Base-by-base conservation (phyloP, 768 basidiomycete genomes). In the Phylloporus sp. region DNA sequence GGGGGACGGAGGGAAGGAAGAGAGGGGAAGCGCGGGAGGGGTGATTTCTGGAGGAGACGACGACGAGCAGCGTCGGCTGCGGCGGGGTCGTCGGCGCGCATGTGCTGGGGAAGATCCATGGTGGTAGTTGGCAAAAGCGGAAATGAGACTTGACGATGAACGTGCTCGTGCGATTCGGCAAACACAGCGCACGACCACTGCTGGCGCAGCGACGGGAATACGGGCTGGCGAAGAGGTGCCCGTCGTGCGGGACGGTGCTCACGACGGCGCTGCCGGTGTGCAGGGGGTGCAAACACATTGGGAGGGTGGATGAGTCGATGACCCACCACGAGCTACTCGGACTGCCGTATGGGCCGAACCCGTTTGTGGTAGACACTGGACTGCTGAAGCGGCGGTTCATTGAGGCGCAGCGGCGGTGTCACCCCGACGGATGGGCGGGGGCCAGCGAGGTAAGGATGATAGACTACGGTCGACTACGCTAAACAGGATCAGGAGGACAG, bases 351-450 rank as follows among this genome's bases (percentile, higher is more conserved):
- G 71, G 73, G 16, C 78, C 81, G 0, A 88, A 88, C 63, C 85
- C 85, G 8, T 95, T 91, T 69, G 67, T 75, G 15, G 70, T 97
- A 38, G 83, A 93, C 63, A 60, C 77, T 15, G 60, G 69, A 1
- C 71, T 76, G 18, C 70, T 97, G 52, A 85, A 82, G 66, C 71
- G 73, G 31, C 76, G 78, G 26, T 95, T 91, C 65, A 73, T 87
- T 29, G 72, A 78, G 41, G 80, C 87, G 4, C 94, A 95, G 63
- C 76, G 82, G 20, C 72, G 81, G 20, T 84, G 90, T 46, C 94
- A 97, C 72, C 94, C 94, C 0, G 94, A 97, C 66, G 76, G 83
- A 12, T 95, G 89, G 86, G 78, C 83, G 29, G 78, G 81, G 27
- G 77, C 80, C 61, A 82, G 82, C 50, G 68, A 78, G 53, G 88